A percentile compares a stretch with the other conserved stretches of the same genome.
Evolutionary conservation across 1,284 basidiomycete genomes (phyloP).

Genomic region (Puccinia triticina): DNA sequence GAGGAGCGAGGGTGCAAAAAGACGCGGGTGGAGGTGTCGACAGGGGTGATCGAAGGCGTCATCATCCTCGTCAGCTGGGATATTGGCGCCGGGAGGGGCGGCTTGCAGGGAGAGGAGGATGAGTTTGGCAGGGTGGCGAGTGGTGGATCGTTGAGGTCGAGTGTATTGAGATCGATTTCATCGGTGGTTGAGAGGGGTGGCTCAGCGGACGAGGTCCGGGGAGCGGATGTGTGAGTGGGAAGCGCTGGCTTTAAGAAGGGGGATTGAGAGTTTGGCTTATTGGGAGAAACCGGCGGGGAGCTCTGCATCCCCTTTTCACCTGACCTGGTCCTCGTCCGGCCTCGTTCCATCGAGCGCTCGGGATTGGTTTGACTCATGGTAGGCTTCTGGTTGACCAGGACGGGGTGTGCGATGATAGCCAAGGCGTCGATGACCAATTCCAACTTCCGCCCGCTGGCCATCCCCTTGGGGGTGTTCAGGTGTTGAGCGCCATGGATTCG

Average conservation of each 20-base stretch:
- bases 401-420: constrained; percentile 50
- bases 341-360: constrained; percentile 42
- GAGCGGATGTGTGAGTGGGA: not conserved
- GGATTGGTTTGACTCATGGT: not conserved
- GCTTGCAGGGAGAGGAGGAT: constrained; percentile 29
- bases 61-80: constrained; percentile 50
- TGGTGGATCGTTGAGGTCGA: constrained; percentile 9
- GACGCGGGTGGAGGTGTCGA: constrained; percentile 9
- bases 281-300: not conserved
- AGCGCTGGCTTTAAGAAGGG: constrained; percentile 5
- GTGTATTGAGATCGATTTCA: not conserved
- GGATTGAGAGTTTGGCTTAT: constrained; percentile 32
- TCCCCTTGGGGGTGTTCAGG: not conserved
- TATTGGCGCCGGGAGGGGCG: constrained; percentile 27
- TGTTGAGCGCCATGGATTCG: constrained; percentile 28
- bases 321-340: constrained; percentile 47
- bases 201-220: not conserved
- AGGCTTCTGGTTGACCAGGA: constrained; percentile 31
- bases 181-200: not conserved
- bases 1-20: constrained; percentile 15
- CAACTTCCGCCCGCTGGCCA: constrained; percentile 32
- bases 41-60: constrained; percentile 41
- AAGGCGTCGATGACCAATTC: constrained; percentile 49
- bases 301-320: constrained; percentile 8
- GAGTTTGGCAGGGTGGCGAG: constrained; percentile 17